These are phyloP conservation scores for Euphorbia lathyris DNA, from an alignment of 345 rosid species.

Conservation along the genomic window DNA sequence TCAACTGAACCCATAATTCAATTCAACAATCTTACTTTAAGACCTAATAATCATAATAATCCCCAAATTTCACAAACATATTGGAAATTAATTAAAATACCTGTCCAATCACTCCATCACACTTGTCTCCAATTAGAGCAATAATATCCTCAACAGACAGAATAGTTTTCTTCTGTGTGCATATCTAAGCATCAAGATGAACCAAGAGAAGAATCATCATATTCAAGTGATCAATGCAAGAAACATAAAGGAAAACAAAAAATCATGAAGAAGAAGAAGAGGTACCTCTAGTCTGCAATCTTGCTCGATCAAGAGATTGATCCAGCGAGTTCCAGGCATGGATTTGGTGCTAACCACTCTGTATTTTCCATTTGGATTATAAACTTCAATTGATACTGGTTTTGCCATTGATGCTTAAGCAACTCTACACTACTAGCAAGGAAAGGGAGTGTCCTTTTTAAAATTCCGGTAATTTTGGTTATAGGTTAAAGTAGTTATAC, in stretches of 20 bases:
- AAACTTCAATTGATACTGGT: constrained; percentile 87
- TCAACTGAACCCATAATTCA: constrained; percentile 58
- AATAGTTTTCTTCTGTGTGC: constrained; percentile 88
- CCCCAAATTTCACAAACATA: not conserved
- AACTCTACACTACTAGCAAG: not conserved
- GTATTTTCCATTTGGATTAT: constrained; percentile 86
- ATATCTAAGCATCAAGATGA: constrained; percentile 46
- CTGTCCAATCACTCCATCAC: constrained; percentile 97
- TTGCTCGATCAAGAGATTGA: constrained; percentile 81
- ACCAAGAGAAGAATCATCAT: not conserved
- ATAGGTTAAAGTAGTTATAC: not conserved
- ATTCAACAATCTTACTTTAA: not conserved
- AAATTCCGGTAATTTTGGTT: constrained; percentile 14
- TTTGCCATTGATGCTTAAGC: constrained; percentile 58
- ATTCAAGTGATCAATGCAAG: not conserved
- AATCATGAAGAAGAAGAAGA: not conserved
- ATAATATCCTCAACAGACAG: constrained; percentile 88
- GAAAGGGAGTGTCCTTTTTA: not conserved
- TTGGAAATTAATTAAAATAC: constrained; percentile 24
- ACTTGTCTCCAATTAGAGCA: constrained; percentile 79
- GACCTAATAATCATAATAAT: not conserved
- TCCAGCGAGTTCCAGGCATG: constrained; percentile 99
- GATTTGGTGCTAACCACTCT: constrained; percentile 93
- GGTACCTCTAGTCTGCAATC: constrained; percentile 90
- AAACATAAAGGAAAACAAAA: not conserved